These are phyloP conservation scores for Paecilomyces formosus DNA, from an alignment of 2,329 filamentous ascomycete species.

Conservation along the genomic window DNA sequence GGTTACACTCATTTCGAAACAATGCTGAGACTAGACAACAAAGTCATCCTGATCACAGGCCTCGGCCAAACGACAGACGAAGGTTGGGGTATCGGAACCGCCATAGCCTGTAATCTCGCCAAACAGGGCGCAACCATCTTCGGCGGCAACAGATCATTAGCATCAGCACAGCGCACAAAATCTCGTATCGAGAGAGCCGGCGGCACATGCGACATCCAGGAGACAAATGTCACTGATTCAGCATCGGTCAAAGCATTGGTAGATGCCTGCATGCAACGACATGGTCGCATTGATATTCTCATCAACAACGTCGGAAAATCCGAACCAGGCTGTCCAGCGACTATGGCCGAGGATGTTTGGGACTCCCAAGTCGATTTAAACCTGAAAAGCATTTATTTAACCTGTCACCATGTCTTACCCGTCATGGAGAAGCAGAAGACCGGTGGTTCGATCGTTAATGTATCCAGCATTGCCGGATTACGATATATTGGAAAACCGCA, in stretches of 20 bases:
- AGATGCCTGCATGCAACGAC: conserved; percentile 43
- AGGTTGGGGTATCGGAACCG: too few relatives aligned
- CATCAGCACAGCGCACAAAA: too few relatives aligned
- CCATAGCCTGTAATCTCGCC: too few relatives aligned
- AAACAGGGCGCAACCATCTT: too few relatives aligned
- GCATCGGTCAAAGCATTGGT: conserved; percentile 40
- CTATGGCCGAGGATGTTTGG: conserved; percentile 44
- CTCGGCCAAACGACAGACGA: too few relatives aligned
- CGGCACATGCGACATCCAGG: too few relatives aligned
- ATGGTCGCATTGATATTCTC: conserved; percentile 52
- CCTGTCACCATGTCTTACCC: conserved; percentile 45
- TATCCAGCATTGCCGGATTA: conserved; percentile 45
- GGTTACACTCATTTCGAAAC: too few relatives aligned
- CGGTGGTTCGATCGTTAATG: conserved; percentile 40
- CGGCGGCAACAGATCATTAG: too few relatives aligned
- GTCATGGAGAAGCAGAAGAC: conserved; percentile 45
- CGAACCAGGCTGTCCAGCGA: conserved; percentile 44
- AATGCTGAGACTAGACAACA: too few relatives aligned
- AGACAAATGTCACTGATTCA: too few relatives aligned
- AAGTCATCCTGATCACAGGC: too few relatives aligned
- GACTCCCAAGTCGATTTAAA: conserved; percentile 48
- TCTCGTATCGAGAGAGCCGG: too few relatives aligned
- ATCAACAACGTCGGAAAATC: conserved; percentile 54
- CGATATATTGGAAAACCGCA: conserved; percentile 47
- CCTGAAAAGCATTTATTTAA: conserved; percentile 48